These are phyloP conservation scores for Dendrobium officinale DNA, from an alignment of 106 monocot genomes.

Conservation along the genomic window DNA sequence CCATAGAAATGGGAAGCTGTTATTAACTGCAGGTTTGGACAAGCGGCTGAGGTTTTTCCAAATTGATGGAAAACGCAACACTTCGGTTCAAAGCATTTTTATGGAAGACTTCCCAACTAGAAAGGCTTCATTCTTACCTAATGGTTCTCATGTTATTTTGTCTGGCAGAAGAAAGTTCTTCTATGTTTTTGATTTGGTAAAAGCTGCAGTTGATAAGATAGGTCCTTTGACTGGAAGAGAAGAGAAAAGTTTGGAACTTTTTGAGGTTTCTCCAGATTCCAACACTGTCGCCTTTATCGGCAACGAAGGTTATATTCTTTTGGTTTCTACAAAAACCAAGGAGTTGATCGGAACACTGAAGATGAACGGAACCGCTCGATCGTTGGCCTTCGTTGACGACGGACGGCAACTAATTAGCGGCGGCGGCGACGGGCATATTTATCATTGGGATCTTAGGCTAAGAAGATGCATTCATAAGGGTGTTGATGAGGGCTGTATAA, in stretches of 20 bases:
- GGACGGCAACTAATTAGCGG: conserved; percentile 59
- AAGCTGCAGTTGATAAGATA: conserved; percentile 54
- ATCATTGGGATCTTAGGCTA: conserved; percentile 85
- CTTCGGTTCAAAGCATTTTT: conserved; percentile 68
- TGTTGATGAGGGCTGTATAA: conserved; percentile 67
- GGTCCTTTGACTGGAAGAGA: conserved; percentile 74
- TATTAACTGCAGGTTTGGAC: conserved; percentile 64
- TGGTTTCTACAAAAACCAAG: conserved; percentile 73
- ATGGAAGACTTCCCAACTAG: conserved; percentile 68
- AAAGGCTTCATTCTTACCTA: conserved; percentile 76
- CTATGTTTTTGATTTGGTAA: conserved; percentile 77
- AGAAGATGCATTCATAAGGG: conserved; percentile 75
- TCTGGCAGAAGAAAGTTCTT: conserved; percentile 81
- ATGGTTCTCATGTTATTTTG: conserved; percentile 79
- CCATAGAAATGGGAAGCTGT: conserved; percentile 74
- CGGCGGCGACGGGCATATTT: conserved; percentile 87
- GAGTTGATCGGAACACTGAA: conserved; percentile 83
- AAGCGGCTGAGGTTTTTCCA: conserved; percentile 70
- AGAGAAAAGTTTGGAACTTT: conserved; percentile 76
- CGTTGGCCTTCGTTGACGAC: conserved; percentile 62
- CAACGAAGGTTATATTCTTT: conserved; percentile 75
- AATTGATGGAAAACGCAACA: conserved; percentile 78
- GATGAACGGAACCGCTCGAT: conserved; percentile 79
- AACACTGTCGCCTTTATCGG: conserved; percentile 77
- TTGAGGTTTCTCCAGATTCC: conserved; percentile 91